A percentile compares a stretch with the other conserved stretches of the same genome.
These are phyloP conservation scores for Macroventuria anomochaeta DNA, from an alignment of 2,329 filamentous ascomycete genomes.

Conservation along the genomic window DNA sequence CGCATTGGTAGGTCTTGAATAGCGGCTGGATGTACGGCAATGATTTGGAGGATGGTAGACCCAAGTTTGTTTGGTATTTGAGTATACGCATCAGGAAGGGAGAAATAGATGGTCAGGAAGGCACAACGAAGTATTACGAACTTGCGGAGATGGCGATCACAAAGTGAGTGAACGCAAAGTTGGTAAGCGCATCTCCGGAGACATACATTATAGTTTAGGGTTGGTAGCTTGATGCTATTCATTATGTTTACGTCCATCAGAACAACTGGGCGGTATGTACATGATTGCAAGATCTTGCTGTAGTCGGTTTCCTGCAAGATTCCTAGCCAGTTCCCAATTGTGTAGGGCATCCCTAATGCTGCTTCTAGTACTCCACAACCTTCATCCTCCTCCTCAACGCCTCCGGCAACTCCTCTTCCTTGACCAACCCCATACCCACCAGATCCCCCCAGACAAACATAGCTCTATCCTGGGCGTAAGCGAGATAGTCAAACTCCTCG, in stretches of 20 bases:
- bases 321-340: too few species aligned
- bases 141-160: not conserved
- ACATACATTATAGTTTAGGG: too few species aligned
- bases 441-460: conserved; percentile 96
- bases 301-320: too few species aligned
- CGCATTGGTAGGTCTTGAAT: not conserved
- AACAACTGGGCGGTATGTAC: too few species aligned
- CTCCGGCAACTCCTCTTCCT: conserved; percentile 75
- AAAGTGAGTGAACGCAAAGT: not conserved
- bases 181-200: not conserved
- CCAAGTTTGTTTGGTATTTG: too few species aligned
- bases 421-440: conserved; percentile 75
- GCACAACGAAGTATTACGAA: not conserved
- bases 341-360: too few species aligned
- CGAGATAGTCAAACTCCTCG: conserved; percentile 88
- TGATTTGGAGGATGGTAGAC: not conserved
- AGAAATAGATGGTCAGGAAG: too few species aligned
- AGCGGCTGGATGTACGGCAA: not conserved
- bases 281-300: too few species aligned
- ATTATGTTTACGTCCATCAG: not conserved
- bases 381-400: conserved; percentile 71
- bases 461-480: conserved; percentile 87
- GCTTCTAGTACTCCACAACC: conserved; percentile 64
- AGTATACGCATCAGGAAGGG: too few species aligned
- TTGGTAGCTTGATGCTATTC: not conserved